These are phyloP conservation scores for Kwoniella botswanensis DNA, from an alignment of 768 basidiomycete genomes.

Conservation along the genomic window DNA sequence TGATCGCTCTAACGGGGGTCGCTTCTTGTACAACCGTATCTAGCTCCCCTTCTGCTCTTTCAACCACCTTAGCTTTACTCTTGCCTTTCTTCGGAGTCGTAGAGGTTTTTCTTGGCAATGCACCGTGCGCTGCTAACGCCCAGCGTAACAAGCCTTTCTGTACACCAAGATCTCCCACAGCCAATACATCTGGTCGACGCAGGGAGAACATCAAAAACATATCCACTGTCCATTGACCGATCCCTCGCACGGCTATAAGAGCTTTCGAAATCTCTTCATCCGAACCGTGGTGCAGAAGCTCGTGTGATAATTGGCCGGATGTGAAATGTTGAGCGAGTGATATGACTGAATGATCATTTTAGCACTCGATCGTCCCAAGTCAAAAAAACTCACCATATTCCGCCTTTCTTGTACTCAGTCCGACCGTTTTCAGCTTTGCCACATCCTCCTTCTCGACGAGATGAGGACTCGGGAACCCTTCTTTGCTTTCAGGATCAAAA, in stretches of 20 bases:
- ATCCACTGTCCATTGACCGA: constrained; percentile 74
- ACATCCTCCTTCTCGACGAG: constrained; percentile 71
- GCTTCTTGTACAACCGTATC: constrained; percentile 26
- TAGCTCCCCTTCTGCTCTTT: constrained; percentile 26
- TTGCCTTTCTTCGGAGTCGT: constrained; percentile 7
- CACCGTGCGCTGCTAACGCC: constrained; percentile 52
- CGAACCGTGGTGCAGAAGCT: constrained; percentile 70
- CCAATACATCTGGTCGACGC: constrained; percentile 79
- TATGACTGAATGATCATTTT: constrained; percentile 63
- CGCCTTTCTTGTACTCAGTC: constrained; percentile 81
- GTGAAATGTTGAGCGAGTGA: constrained; percentile 80
- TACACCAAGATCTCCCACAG: constrained; percentile 78
- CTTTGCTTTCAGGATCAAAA: constrained; percentile 52
- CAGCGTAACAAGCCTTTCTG: constrained; percentile 63
- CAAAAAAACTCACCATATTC: constrained; percentile 71
- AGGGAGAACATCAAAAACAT: constrained; percentile 93
- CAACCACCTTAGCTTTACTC: constrained; percentile 21
- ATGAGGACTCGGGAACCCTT: constrained; percentile 70
- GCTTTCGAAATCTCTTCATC: constrained; percentile 79
- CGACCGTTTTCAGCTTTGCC: constrained; percentile 70
- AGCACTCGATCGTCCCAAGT: background rate
- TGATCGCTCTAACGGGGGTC: background rate
- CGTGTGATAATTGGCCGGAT: constrained; percentile 76
- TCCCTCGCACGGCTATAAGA: constrained; percentile 77
- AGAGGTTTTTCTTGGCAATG: constrained; percentile 23